phyloP scores from a whole-genome alignment of 352 stramenopile species.

The Phytophthora meadii region DNA sequence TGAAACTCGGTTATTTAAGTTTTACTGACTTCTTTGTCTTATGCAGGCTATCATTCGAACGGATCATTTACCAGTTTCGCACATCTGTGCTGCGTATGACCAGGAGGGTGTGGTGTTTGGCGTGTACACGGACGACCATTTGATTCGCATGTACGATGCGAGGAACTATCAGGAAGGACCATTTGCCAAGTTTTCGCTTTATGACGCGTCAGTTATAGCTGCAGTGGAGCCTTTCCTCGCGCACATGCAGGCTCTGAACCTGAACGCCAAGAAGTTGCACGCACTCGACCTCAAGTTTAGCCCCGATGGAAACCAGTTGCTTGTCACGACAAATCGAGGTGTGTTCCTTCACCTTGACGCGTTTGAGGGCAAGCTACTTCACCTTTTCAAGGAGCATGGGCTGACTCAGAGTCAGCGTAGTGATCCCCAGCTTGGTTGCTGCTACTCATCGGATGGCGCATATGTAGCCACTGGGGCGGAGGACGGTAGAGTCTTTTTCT shows the following conservation, averaged over 20 bases:
- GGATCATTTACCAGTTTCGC: slow-evolving; percentile 66
- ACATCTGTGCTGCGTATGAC: slow-evolving; percentile 82
- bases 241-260: slow-evolving; percentile 51
- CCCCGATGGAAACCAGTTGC: slow-evolving; percentile 83
- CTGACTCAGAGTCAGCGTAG: slow-evolving; percentile 35
- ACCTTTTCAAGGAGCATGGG: slow-evolving; percentile 71
- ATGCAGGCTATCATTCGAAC: slow-evolving; percentile 65
- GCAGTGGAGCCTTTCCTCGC: slow-evolving; percentile 73
- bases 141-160: slow-evolving; percentile 91
- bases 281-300: slow-evolving; percentile 86
- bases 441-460: slow-evolving; percentile 78
- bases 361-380: slow-evolving; percentile 83
- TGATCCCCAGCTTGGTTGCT: slow-evolving; percentile 61
- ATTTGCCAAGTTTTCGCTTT: slow-evolving; percentile 90
- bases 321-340: slow-evolving; percentile 83
- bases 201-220: slow-evolving; percentile 71
- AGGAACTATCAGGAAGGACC: slow-evolving; percentile 88
- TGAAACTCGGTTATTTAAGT: neutral
- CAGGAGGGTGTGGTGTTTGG: slow-evolving; percentile 87
- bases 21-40: too few species aligned
- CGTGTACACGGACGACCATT: slow-evolving; percentile 85
- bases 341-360: slow-evolving; percentile 86
- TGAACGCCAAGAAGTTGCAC: slow-evolving; percentile 71
- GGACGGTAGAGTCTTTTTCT: slow-evolving; percentile 79
- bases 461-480: slow-evolving; percentile 78